Evolutionary conservation across 768 basidiomycete species (phyloP), one percentile per base, ranked within the genome.

Genomic region (Porphyrellus cyaneotinctus): DNA sequence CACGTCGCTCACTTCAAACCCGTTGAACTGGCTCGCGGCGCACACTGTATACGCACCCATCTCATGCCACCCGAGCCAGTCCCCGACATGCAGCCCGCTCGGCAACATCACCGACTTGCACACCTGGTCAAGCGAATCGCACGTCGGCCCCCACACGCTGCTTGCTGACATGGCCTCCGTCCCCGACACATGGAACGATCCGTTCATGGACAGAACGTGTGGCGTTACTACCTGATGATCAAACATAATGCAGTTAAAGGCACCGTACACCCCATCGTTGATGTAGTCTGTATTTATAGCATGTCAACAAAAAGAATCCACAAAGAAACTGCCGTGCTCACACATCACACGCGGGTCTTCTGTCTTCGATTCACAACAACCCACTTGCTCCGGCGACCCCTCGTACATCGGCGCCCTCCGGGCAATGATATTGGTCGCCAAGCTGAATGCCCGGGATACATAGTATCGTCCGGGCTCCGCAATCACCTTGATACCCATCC

Each of bases 21-120:
- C 92, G 65, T 95, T 95, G 77, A 97, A 97, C 73, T 86, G 87
- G 72, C 90, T 93, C 48, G 97, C 93, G 0, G 97, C 97, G 65
- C 94, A 97, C 54, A 93, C 75, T n/a, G 97, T 98, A 74, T 99
- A 99, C 30, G 97, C 97, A 28, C 97, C 97, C 97, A 99, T 98
- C 67, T 91, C 86, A 51, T 87, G 85, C 74, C 95, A 99, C n/a
- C 88, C 90, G 17, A 99, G 80, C 97, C 97, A 99, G 68, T 99
- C 97, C 8, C 97, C 97, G 8, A 97, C 93, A 53, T 81, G 78
- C 48, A 98, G 77, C 1, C 78, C 78, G 28, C 71, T 71, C 4
- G 91, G 93, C 56, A 90, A 76, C 64, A 70, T 75, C 47, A 77
- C 77, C 53, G 73, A 77, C 60, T 78, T 76, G 64, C 78, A 86